Conservation (phyloP, 768 basidiomycete species). For the Boletus fagicola region DNA sequence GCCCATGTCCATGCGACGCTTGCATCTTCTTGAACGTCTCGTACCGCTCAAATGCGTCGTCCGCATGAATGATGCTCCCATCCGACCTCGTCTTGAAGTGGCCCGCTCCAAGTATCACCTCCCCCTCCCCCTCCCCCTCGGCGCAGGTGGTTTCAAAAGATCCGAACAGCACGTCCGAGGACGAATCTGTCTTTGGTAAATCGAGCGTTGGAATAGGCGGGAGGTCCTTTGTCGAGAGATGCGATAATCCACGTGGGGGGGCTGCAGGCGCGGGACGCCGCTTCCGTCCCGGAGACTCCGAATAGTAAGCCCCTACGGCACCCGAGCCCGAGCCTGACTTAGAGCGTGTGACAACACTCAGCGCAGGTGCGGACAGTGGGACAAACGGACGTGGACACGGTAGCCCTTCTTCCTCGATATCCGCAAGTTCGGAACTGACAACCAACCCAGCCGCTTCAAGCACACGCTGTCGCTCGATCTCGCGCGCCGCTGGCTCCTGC, state of each 20-base stretch:
- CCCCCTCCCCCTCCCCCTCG: neutral
- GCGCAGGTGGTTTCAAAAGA: neutral
- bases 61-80: constrained; percentile 38
- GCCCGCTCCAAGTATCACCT: neutral
- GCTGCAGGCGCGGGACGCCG: constrained; percentile 29
- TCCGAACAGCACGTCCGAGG: neutral
- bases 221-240: constrained; percentile 45
- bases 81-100: constrained; percentile 17
- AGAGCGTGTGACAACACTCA: constrained; percentile 1
- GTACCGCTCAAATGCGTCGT: constrained; percentile 90
- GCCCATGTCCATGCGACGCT: constrained; percentile 15
- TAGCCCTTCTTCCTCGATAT: neutral
- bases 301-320: constrained; percentile 42
- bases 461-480: constrained; percentile 74
- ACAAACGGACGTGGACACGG: constrained; percentile 20
- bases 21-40: constrained; percentile 71
- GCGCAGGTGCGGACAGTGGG: neutral
- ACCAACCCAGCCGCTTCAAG: constrained; percentile 88
- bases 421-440: constrained; percentile 45
- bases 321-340: constrained; percentile 16
- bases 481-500: constrained; percentile 55
- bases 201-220: constrained; percentile 48
- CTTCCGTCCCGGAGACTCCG: constrained; percentile 29
- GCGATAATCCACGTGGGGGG: constrained; percentile 18
- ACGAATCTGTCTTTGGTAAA: constrained; percentile 20